These are phyloP conservation scores for Tulasnella sp. DNA, from an alignment of 768 basidiomycete genomes.

Conservation along the genomic window DNA sequence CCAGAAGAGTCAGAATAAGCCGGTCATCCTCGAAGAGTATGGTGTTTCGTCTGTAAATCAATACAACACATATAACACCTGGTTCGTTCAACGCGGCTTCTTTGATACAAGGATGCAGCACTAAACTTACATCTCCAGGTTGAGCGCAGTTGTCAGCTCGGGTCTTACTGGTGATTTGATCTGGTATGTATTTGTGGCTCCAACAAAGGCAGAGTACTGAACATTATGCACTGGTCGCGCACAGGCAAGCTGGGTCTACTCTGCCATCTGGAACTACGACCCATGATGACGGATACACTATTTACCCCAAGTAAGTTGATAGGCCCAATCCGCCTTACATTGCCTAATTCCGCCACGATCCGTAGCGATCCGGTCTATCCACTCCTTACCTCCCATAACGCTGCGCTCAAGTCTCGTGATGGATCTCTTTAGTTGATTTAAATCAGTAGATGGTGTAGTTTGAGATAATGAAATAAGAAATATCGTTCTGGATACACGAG, in stretches of 20 bases:
- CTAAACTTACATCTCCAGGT: constrained; percentile 41
- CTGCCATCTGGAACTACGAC: constrained; percentile 31
- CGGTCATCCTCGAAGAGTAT: constrained; percentile 51
- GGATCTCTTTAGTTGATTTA: too few relatives aligned
- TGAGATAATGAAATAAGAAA: too few relatives aligned
- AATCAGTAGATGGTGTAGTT: too few relatives aligned
- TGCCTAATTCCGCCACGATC: not conserved
- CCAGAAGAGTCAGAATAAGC: constrained; percentile 41
- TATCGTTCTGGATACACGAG: too few relatives aligned
- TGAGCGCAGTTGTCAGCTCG: constrained; percentile 6
- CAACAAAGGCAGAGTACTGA: too few relatives aligned
- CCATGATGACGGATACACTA: constrained; percentile 39
- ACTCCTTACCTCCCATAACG: constrained; percentile 31
- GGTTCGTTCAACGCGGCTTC: too few relatives aligned
- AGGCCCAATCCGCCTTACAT: too few relatives aligned
- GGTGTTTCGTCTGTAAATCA: constrained; percentile 41
- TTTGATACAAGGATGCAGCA: too few relatives aligned
- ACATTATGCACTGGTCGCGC: constrained; percentile 9
- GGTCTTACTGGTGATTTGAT: constrained; percentile 40
- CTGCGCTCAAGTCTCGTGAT: constrained; percentile 35
- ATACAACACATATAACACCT: too few relatives aligned
- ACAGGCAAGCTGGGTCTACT: constrained; percentile 34
- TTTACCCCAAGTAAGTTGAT: constrained; percentile 29
- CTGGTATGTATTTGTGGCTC: too few relatives aligned
- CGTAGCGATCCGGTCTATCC: constrained; percentile 32